Evolutionary conservation across 129 eudicot genomes (phyloP).

Genomic region (Mikania micrantha): DNA sequence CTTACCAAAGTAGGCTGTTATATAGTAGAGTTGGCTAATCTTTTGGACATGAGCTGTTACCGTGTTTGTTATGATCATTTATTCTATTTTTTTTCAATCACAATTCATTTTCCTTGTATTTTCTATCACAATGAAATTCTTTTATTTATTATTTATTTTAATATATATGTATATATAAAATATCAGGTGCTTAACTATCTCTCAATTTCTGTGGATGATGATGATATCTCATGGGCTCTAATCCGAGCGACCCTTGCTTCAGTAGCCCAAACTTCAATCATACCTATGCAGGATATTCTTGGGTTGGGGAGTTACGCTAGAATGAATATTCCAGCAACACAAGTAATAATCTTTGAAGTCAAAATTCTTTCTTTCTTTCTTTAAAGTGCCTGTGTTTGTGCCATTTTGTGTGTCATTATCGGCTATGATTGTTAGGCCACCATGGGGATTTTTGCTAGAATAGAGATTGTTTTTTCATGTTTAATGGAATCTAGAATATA

Average conservation of each 20-base stretch:
- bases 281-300: conserved; percentile 96
- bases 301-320: conserved; percentile 89
- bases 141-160: too few relatives aligned
- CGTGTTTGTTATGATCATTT: not conserved
- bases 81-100: not conserved
- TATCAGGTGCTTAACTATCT: conserved; percentile 69
- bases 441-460: not conserved
- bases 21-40: not conserved
- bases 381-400: not conserved
- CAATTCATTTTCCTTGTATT: not conserved
- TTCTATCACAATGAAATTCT: not conserved
- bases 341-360: conserved; percentile 34
- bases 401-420: not conserved
- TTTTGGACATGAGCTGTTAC: not conserved
- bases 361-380: too few relatives aligned
- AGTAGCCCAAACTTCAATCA: conserved; percentile 70
- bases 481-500: not conserved
- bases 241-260: conserved; percentile 77
- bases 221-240: conserved; percentile 79
- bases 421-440: not conserved
- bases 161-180: too few relatives aligned
- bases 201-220: conserved; percentile 47
- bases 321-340: conserved; percentile 97
- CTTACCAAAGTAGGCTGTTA: not conserved
- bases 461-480: not conserved